A percentile compares a stretch with the other conserved stretches of the same genome.
Evolutionary conservation across 2,329 filamentous ascomycete species (phyloP).

Genomic region (Cadophora sp.): DNA sequence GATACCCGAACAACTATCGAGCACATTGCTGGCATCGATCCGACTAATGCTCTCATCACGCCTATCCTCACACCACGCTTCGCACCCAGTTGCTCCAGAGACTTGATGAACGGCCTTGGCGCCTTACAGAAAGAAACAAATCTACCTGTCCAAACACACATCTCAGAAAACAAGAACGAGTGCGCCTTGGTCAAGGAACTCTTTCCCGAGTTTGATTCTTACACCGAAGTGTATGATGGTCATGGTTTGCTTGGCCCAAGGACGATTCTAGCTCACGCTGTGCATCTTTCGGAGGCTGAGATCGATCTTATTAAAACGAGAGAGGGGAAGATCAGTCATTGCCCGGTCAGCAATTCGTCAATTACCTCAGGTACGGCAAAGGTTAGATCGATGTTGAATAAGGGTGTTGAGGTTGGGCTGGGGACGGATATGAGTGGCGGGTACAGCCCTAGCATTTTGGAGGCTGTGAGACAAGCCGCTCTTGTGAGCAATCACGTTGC

Average conservation of each 20-base stretch:
- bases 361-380: slow-evolving; percentile 80
- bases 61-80: slow-evolving; percentile 82
- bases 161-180: slow-evolving; percentile 83
- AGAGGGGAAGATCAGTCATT: slow-evolving; percentile 77
- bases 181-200: slow-evolving; percentile 71
- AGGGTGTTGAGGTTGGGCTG: slow-evolving; percentile 79
- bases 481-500: slow-evolving; percentile 78
- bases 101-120: slow-evolving; percentile 69
- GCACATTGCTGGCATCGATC: slow-evolving; percentile 74
- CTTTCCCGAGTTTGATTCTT: slow-evolving; percentile 70
- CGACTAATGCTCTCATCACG: slow-evolving; percentile 66
- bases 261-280: slow-evolving; percentile 85
- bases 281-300: slow-evolving; percentile 77
- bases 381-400: slow-evolving; percentile 76
- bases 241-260: slow-evolving; percentile 71
- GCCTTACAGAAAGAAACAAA: slow-evolving; percentile 65
- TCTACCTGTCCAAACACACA: slow-evolving; percentile 84
- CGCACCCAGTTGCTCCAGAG: slow-evolving; percentile 66
- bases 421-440: slow-evolving; percentile 93
- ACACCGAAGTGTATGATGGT: slow-evolving; percentile 81
- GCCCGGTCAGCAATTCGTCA: slow-evolving; percentile 84
- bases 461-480: slow-evolving; percentile 81
- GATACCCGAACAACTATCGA: slow-evolving; percentile 65
- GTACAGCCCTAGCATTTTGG: slow-evolving; percentile 81
- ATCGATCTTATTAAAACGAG: slow-evolving; percentile 65